phyloP scores from a whole-genome alignment of 129 eudicot genomes.

The Kitagawia praeruptora region DNA sequence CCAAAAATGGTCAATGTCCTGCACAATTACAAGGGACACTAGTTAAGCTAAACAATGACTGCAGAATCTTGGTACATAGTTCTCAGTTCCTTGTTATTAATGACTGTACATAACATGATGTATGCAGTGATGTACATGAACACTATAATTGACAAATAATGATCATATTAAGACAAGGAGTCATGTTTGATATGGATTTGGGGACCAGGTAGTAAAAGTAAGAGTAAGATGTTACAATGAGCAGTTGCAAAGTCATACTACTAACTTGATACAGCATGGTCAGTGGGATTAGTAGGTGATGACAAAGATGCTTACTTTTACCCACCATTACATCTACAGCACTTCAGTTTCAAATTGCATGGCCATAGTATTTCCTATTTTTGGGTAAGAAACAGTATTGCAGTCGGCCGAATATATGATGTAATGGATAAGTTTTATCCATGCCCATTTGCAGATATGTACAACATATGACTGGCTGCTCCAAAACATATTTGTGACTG shows the following conservation, averaged over 20 bases:
- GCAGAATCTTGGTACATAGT: neutral
- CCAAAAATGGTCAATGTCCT: constrained; percentile 38
- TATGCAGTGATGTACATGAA: constrained; percentile 1
- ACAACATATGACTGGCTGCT: neutral
- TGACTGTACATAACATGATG: neutral
- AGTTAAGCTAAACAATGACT: neutral
- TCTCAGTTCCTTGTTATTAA: neutral
- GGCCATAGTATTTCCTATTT: neutral
- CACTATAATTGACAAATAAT: neutral
- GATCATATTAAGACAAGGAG: neutral
- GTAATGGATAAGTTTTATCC: neutral
- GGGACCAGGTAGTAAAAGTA: neutral
- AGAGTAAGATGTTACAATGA: neutral
- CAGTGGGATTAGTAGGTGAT: constrained; percentile 1
- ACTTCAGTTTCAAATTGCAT: neutral
- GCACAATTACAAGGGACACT: constrained; percentile 35
- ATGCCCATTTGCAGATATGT: no score
- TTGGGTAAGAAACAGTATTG: neutral
- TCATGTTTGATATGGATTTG: constrained; percentile 2
- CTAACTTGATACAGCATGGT: constrained; percentile 1
- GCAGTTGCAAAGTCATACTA: constrained; percentile 1
- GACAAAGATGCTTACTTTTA: neutral
- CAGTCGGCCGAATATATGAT: neutral
- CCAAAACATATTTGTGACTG: neutral
- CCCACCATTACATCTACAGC: neutral